Conservation (phyloP, 352 stramenopile genomes). For the Phytophthora kernoviae region DNA sequence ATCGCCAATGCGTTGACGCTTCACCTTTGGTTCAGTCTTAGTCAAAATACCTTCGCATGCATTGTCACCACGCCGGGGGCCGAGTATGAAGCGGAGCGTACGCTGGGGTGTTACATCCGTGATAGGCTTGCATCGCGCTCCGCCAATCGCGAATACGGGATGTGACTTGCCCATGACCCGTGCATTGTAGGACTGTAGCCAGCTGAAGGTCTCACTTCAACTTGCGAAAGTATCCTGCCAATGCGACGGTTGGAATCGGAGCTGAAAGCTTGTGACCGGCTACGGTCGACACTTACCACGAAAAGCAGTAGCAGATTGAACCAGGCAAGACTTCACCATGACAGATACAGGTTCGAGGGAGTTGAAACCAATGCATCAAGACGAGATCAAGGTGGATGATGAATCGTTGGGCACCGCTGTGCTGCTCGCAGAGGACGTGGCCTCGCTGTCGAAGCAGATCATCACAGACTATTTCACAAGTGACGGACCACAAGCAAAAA, state of each 20-base stretch:
- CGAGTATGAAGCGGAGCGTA: slow-evolving; percentile 14
- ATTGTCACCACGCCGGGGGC: background rate
- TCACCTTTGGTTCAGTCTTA: slow-evolving; percentile 7
- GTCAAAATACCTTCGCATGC: background rate
- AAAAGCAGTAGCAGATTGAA: background rate
- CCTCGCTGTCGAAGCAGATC: slow-evolving; percentile 32
- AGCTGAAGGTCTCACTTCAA: slow-evolving; percentile 16
- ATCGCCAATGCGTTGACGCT: slow-evolving; percentile 24
- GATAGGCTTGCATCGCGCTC: slow-evolving; percentile 10
- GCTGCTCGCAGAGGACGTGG: slow-evolving; percentile 20
- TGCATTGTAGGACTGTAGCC: background rate
- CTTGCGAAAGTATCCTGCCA: slow-evolving; percentile 26
- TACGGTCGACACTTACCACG: slow-evolving; percentile 1
- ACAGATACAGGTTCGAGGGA: slow-evolving; percentile 1
- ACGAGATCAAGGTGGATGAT: slow-evolving; percentile 11
- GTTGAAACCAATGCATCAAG: slow-evolving; percentile 10
- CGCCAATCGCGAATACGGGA: slow-evolving; percentile 28
- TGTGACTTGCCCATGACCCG: background rate
- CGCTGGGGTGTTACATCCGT: slow-evolving; percentile 13
- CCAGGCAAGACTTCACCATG: background rate
- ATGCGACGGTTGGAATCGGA: slow-evolving; percentile 23
- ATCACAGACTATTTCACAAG: slow-evolving; percentile 37
- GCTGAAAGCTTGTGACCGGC: slow-evolving; percentile 26
- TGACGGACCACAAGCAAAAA: slow-evolving; percentile 20
- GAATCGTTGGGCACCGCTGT: slow-evolving; percentile 22